Base-by-base conservation (phyloP, 2,329 filamentous ascomycete genomes). In the Fusarium sp. region DNA sequence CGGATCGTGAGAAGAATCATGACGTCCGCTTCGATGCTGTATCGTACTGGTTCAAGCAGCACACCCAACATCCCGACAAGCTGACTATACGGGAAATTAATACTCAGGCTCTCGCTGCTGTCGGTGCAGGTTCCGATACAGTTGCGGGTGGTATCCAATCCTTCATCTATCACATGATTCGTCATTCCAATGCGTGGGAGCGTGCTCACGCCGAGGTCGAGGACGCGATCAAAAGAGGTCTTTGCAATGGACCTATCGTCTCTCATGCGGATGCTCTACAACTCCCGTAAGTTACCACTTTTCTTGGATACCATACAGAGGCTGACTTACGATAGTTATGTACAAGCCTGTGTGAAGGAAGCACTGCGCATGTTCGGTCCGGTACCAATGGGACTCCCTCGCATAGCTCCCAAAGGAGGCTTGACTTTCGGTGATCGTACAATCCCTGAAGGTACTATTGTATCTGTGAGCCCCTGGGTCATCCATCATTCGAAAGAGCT, bases 291-390 rank as follows among this genome's bases (percentile, higher is more conserved):
- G 46, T 49, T 19, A 14, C 8, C 7, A 15, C 13, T 21, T 13
- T 13, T 1, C 7, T 4, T 6, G 17, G 6, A 5, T 3, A 2
- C 4, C 4, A 8, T 11, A 13, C 15, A 31, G 0, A 34, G 6
- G 13, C 28, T 47, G 17, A 47, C 9, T 5, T 15, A 10, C 3
- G 21, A 13, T 6, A 47, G 44, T 1, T 53, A 34, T 55, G 72
- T 83, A 24, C 70, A 77, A 22, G 81, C 80, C 4, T 77, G 74
- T 40, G 68, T 84, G 15, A 76, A 83, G 5, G 83, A 84, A 69
- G 73, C 75, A 8, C 65, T 84, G 24, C 75, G 83, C 22, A 68
- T 80, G 26, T 82, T 81, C 46, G 76, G 80, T 6, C 69, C 66
- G 5, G 49, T 62, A 4, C 53, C 70, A 47, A 67, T 64, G 43